Percentiles rank a stretch among this genome's conserved stretches.
These are phyloP conservation scores for Funneliformis mosseae DNA, from an alignment of 192 early-diverging fungal species.

Conservation along the genomic window DNA sequence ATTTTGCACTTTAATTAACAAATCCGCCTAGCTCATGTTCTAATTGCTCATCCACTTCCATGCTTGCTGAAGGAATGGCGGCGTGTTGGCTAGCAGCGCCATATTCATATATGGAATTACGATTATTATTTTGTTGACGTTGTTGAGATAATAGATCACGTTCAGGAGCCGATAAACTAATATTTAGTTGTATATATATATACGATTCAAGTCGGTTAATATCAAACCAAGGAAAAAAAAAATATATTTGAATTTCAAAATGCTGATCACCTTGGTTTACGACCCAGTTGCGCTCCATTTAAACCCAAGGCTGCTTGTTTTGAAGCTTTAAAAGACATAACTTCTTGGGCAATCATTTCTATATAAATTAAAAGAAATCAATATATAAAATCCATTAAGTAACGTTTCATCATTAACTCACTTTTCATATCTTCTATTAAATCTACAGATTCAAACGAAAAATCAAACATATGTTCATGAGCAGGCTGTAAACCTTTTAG, in stretches of 20 bases:
- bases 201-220: slow-evolving; percentile 35
- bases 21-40: slow-evolving; percentile 55
- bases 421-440: slow-evolving; percentile 78
- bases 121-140: slow-evolving; percentile 43
- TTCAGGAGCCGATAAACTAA: slow-evolving; percentile 54
- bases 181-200: slow-evolving; percentile 35
- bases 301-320: slow-evolving; percentile 52
- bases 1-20: neutral
- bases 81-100: slow-evolving; percentile 46
- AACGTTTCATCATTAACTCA: slow-evolving; percentile 39
- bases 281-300: slow-evolving; percentile 41
- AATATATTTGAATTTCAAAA: neutral
- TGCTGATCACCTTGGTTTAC: slow-evolving; percentile 43
- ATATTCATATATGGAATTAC: slow-evolving; percentile 48
- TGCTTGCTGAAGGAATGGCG: slow-evolving; percentile 38
- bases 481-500: slow-evolving; percentile 48
- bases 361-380: slow-evolving; percentile 36
- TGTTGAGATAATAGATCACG: slow-evolving; percentile 44
- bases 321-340: slow-evolving; percentile 74
- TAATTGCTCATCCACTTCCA: slow-evolving; percentile 59
- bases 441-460: slow-evolving; percentile 79
- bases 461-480: slow-evolving; percentile 75
- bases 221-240: slow-evolving; percentile 29
- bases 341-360: slow-evolving; percentile 81
- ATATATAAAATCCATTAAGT: neutral